Conservation (phyloP, 2,329 filamentous ascomycete genomes). For the Massarina eburnea region DNA sequence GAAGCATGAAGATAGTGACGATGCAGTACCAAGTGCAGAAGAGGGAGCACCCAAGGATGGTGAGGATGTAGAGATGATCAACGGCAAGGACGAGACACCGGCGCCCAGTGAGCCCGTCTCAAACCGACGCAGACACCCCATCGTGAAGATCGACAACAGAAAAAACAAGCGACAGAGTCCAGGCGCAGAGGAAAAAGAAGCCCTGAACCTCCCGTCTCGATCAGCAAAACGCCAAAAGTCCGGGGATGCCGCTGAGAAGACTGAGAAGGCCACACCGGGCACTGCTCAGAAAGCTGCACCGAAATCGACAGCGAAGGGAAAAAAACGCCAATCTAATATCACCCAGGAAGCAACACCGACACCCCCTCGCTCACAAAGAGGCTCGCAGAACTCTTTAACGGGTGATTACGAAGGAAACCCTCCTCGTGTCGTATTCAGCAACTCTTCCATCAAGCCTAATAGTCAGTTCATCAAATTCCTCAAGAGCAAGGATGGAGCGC, state of each 20-base stretch:
- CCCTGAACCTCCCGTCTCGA: conserved; percentile 3
- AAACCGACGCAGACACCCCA: not conserved
- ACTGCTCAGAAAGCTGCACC: conserved; percentile 7
- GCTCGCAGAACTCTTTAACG: conserved; percentile 19
- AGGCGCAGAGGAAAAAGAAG: conserved; percentile 1
- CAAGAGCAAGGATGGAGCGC: conserved; percentile 31
- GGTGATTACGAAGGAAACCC: conserved; percentile 24
- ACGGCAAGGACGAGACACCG: not conserved
- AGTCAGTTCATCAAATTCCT: conserved; percentile 36
- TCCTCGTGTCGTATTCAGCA: conserved; percentile 38
- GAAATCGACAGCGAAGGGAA: conserved; percentile 9
- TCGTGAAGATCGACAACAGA: not conserved
- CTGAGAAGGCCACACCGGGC: not conserved
- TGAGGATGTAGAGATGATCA: too few relatives aligned
- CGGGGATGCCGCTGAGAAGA: conserved; percentile 5
- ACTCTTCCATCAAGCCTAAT: conserved; percentile 26
- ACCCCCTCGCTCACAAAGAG: conserved; percentile 19
- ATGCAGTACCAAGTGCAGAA: not conserved
- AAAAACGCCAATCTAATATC: conserved; percentile 10
- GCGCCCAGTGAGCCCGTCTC: not conserved
- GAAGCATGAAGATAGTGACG: conserved; percentile 3
- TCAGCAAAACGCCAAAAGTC: conserved; percentile 21
- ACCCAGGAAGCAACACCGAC: conserved; percentile 8
- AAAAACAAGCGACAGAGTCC: conserved; percentile 15
- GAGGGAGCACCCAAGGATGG: not conserved